These are phyloP conservation scores for Ceratorhiza oryzae-sativae DNA, from an alignment of 1,284 basidiomycete species.

Conservation along the genomic window DNA sequence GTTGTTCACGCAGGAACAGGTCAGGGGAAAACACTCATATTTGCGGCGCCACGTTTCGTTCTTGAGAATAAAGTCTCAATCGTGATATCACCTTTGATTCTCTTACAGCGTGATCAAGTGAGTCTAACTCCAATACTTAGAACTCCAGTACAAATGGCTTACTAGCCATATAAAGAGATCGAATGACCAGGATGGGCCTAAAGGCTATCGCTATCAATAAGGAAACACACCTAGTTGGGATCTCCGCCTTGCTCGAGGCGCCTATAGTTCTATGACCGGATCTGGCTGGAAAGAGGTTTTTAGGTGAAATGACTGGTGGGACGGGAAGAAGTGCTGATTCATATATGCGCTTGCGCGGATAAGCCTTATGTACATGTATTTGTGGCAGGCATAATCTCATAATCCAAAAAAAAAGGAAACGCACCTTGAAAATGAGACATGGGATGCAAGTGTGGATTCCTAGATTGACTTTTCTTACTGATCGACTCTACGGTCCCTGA, in stretches of 20 bases:
- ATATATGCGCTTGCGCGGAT: too few relatives aligned
- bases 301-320: too few relatives aligned
- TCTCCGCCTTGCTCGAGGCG: too few relatives aligned
- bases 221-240: neutral
- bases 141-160: too few relatives aligned
- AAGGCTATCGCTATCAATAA: neutral
- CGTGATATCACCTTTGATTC: conserved; percentile 11
- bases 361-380: too few relatives aligned
- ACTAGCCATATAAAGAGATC: neutral
- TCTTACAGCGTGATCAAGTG: conserved; percentile 17
- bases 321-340: too few relatives aligned
- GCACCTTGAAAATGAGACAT: neutral
- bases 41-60: conserved; percentile 8
- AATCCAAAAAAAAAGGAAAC: conserved; percentile 4
- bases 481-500: conserved; percentile 2
- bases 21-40: neutral
- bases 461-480: neutral
- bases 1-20: conserved; percentile 9
- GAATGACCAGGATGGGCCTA: neutral
- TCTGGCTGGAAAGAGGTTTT: too few relatives aligned
- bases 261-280: too few relatives aligned
- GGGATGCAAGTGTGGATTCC: neutral
- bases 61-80: conserved; percentile 2
- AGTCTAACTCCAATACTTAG: neutral
- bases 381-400: too few relatives aligned